Percentiles rank a stretch among this genome's conserved stretches.
phyloP scores from a whole-genome alignment of 805 yeast species.

The Yarrowia osloensis region DNA sequence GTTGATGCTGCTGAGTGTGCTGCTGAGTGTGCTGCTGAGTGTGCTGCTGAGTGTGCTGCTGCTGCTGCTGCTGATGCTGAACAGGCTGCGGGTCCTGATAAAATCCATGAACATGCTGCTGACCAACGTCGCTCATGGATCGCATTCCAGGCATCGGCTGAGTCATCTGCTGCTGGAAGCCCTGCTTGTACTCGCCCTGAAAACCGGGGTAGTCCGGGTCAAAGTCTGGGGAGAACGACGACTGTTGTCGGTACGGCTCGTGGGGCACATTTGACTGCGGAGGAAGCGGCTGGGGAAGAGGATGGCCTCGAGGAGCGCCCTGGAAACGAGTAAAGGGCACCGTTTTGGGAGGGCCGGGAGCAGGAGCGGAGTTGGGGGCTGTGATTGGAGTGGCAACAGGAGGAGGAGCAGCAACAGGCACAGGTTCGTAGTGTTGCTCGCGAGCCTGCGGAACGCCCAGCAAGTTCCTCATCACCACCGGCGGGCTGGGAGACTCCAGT shows the following conservation, averaged over 20 bases:
- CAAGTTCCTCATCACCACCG: background rate
- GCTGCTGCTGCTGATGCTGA: background rate
- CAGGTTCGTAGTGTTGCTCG: background rate
- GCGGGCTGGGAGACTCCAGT: constrained; percentile 22
- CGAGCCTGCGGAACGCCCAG: background rate
- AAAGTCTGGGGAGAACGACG: background rate
- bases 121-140: background rate
- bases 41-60: background rate
- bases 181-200: constrained; percentile 4
- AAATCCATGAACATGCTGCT: background rate
- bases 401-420: background rate
- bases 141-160: background rate
- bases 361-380: background rate
- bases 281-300: background rate
- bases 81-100: constrained; percentile 9
- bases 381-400: background rate
- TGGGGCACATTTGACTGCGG: background rate
- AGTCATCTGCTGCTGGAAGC: background rate
- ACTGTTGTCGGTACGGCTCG: constrained; percentile 6
- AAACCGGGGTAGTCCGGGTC: constrained; percentile 6
- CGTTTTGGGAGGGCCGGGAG: background rate
- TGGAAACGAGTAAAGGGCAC: constrained; percentile 8
- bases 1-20: background rate
- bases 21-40: no score
- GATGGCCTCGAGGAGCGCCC: constrained; percentile 4